Conservation (phyloP, 305 asterid genomes). For the Fraxinus dipetala region DNA sequence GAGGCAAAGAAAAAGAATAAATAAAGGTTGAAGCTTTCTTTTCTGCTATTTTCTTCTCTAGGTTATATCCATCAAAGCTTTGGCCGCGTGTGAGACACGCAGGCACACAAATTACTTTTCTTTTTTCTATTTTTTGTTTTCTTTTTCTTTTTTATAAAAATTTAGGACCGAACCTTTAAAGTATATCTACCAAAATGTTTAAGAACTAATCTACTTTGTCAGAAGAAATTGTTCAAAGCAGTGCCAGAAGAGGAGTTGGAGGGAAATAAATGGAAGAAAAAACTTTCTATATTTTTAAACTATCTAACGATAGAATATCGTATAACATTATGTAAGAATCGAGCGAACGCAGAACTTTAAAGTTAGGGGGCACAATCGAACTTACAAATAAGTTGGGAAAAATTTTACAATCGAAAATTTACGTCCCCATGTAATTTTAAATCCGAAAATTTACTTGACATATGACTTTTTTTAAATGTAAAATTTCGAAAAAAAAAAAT, state of each 20-base stretch:
- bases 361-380: no score
- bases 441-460: no score
- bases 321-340: no score
- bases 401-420: no score
- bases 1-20: neutral
- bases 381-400: no score
- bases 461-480: no score
- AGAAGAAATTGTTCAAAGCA: neutral
- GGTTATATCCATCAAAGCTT: neutral
- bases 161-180: neutral
- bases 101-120: neutral
- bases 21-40: conserved; percentile 14
- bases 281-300: no score
- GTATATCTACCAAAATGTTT: neutral
- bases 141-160: no score
- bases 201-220: neutral
- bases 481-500: no score
- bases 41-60: conserved; percentile 1
- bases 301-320: no score
- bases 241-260: neutral
- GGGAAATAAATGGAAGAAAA: neutral
- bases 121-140: neutral
- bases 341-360: no score
- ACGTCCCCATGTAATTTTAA: no score
- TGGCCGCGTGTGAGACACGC: neutral